These are phyloP conservation scores for Phyllosticta citribraziliensis DNA, from an alignment of 2,329 filamentous ascomycete genomes.

Conservation along the genomic window DNA sequence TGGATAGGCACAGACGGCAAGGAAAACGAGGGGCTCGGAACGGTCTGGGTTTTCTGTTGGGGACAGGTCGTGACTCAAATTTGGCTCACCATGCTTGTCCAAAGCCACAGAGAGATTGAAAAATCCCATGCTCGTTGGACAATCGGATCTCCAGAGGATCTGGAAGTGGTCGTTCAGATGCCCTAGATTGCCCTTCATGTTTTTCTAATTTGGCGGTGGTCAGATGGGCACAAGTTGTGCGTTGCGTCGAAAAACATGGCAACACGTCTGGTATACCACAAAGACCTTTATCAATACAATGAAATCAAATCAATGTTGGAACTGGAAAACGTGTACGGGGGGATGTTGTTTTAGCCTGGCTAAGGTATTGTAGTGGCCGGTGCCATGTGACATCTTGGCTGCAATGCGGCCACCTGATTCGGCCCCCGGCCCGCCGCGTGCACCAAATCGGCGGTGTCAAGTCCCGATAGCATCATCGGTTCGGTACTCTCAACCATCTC, in stretches of 20 bases:
- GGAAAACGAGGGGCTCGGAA: constrained; percentile 21
- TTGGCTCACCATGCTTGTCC: constrained; percentile 36
- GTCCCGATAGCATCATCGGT: neutral
- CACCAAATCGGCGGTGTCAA: neutral
- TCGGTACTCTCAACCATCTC: neutral
- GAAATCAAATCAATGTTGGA: too few species aligned
- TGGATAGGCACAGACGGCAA: constrained; percentile 23
- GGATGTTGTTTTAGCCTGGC: neutral
- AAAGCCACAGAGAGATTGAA: constrained; percentile 3
- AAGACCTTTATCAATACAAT: too few species aligned
- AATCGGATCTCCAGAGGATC: constrained; percentile 32
- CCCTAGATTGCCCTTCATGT: constrained; percentile 12
- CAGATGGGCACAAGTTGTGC: too few species aligned
- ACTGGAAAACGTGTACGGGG: too few species aligned
- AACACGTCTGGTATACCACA: too few species aligned
- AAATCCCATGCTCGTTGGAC: constrained; percentile 3
- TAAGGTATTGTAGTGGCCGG: neutral
- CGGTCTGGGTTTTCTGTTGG: constrained; percentile 66
- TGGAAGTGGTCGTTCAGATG: constrained; percentile 46
- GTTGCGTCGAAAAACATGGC: too few species aligned
- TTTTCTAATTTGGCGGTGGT: neutral
- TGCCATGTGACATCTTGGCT: neutral
- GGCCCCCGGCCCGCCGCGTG: neutral
- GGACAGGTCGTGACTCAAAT: constrained; percentile 61
- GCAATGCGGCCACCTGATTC: neutral